A percentile compares a stretch with the other conserved stretches of the same genome.
Conservation (phyloP, 2,329 filamentous ascomycete genomes). For the Fulvia fulva region DNA sequence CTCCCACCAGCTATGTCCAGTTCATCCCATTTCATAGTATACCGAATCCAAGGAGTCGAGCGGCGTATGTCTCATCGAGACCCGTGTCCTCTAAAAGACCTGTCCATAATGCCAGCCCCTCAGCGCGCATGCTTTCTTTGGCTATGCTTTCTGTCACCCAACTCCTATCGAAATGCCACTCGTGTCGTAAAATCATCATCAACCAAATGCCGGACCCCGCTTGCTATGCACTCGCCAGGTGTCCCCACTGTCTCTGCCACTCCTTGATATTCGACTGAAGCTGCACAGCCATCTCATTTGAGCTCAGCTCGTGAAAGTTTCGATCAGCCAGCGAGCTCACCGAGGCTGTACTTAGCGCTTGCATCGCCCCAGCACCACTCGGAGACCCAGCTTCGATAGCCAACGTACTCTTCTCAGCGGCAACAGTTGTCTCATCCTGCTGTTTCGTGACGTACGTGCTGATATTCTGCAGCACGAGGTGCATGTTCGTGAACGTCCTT, state of each 20-base stretch:
- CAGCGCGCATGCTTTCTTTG: neutral
- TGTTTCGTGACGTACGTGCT: slow-evolving; percentile 17
- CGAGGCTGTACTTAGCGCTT: neutral
- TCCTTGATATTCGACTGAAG: slow-evolving; percentile 65
- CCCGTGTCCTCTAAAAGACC: neutral
- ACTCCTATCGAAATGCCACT: neutral
- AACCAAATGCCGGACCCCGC: neutral
- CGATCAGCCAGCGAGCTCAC: neutral
- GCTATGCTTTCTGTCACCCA: neutral
- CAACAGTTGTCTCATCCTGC: slow-evolving; percentile 8
- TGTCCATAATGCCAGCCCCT: neutral
- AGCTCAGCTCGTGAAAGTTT: slow-evolving; percentile 68
- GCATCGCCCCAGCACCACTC: neutral
- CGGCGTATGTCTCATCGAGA: neutral
- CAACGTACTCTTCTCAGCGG: neutral
- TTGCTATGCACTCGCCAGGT: slow-evolving; percentile 2
- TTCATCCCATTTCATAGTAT: neutral
- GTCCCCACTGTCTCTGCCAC: slow-evolving; percentile 14
- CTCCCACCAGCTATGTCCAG: neutral
- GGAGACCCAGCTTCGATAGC: neutral
- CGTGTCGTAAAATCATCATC: neutral
- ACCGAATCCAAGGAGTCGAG: neutral
- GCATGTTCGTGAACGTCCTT: slow-evolving; percentile 26
- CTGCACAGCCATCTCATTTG: slow-evolving; percentile 86
- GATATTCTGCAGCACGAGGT: slow-evolving; percentile 17